Evolutionary conservation across 768 basidiomycete genomes (phyloP).

Genomic region (Leccinum ochraceum): DNA sequence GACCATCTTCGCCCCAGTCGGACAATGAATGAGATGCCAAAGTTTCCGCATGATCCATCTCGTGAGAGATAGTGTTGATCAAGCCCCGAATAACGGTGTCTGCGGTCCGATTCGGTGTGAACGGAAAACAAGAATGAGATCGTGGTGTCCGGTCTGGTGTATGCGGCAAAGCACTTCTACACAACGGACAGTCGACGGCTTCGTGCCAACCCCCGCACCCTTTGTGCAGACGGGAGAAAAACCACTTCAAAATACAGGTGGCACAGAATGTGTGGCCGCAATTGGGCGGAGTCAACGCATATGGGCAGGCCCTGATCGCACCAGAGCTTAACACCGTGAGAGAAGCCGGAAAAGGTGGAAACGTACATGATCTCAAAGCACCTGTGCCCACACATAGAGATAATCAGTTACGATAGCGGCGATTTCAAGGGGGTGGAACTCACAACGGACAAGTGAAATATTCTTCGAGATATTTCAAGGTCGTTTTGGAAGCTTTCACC

Average conservation of each 20-base stretch:
- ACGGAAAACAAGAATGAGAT: conserved; percentile 53
- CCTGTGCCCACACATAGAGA: conserved; percentile 34
- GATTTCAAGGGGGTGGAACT: conserved; percentile 25
- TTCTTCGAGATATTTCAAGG: conserved; percentile 57
- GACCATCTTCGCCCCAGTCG: conserved; percentile 56
- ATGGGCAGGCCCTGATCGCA: conserved; percentile 49
- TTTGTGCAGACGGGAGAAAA: conserved; percentile 64
- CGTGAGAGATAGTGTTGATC: conserved; percentile 49
- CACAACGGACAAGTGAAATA: conserved; percentile 67
- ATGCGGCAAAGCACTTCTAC: conserved; percentile 53
- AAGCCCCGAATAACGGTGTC: conserved; percentile 53
- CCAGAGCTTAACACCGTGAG: conserved; percentile 3
- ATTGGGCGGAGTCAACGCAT: conserved; percentile 49
- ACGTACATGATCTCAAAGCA: conserved; percentile 62
- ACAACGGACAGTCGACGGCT: conserved; percentile 66
- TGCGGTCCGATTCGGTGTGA: conserved; percentile 61
- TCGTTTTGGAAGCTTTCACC: conserved; percentile 29
- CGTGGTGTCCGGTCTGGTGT: conserved; percentile 56
- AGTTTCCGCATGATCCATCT: conserved; percentile 33
- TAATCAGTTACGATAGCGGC: conserved; percentile 14
- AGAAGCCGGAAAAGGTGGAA: neutral
- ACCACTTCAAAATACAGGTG: conserved; percentile 66
- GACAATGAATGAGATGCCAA: conserved; percentile 38
- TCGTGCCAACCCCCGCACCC: conserved; percentile 70
- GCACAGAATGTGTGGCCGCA: conserved; percentile 75